phyloP scores from a whole-genome alignment of 192 early-diverging fungal species.

The Entrophospora sp. region DNA sequence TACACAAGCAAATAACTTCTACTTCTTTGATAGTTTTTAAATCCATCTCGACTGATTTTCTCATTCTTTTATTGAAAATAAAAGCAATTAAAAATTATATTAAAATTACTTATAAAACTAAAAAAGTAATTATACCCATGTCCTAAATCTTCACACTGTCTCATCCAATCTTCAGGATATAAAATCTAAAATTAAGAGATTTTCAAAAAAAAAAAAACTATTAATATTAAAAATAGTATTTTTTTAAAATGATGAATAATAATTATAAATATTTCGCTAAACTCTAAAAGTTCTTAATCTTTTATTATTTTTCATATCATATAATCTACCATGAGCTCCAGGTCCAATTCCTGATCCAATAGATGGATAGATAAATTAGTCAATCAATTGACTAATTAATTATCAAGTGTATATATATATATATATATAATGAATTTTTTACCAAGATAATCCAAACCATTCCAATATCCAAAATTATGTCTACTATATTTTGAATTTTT shows the following conservation, averaged over 20 bases:
- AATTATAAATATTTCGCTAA: conserved; percentile 15
- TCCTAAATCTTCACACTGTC: conserved; percentile 31
- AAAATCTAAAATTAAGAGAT: conserved; percentile 29
- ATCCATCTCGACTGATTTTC: too few relatives aligned
- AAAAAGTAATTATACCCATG: conserved; percentile 38
- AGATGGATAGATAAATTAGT: not conserved
- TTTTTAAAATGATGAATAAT: not conserved
- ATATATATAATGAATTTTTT: conserved; percentile 7
- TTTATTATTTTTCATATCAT: conserved; percentile 13
- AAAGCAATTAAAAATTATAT: conserved; percentile 17
- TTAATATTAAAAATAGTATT: not conserved
- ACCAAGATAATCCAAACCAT: conserved; percentile 47
- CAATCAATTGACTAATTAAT: too few relatives aligned
- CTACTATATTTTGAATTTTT: conserved; percentile 31
- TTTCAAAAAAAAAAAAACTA: not conserved
- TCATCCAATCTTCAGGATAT: conserved; percentile 45
- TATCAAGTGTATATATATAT: not conserved
- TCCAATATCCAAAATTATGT: conserved; percentile 50
- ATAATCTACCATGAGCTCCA: conserved; percentile 45
- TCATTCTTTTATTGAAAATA: not conserved
- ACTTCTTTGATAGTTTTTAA: too few relatives aligned
- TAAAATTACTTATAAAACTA: not conserved
- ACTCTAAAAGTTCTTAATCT: conserved; percentile 39
- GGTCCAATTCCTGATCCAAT: conserved; percentile 37
- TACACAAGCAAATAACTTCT: too few relatives aligned